These are phyloP conservation scores for Verticillium alfalfae DNA, from an alignment of 2,329 filamentous ascomycete genomes.

Conservation along the genomic window DNA sequence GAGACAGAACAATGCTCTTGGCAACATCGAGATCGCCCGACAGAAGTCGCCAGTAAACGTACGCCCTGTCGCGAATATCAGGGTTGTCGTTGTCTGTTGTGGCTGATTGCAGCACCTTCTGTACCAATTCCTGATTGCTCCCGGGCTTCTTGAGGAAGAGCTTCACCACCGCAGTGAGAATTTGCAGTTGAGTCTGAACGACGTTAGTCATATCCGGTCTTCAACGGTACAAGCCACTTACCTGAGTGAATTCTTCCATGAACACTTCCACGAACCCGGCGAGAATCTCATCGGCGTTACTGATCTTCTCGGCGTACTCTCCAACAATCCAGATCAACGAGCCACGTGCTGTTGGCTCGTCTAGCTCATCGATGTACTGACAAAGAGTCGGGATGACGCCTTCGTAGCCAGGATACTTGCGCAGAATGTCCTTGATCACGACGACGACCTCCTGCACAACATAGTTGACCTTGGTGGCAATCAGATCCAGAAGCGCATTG, in stretches of 20 bases:
- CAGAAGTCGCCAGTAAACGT: constrained; percentile 95
- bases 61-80: constrained; percentile 92
- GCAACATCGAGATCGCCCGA: constrained; percentile 88
- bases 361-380: constrained; percentile 92
- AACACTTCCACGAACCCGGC: constrained; percentile 89
- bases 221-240: constrained; percentile 29
- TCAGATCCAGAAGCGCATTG: constrained; percentile 85
- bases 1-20: constrained; percentile 84
- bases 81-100: constrained; percentile 96
- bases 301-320: constrained; percentile 99
- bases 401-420: constrained; percentile 96
- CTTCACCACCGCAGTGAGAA: constrained; percentile 94
- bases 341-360: constrained; percentile 86
- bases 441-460: constrained; percentile 97
- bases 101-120: constrained; percentile 88
- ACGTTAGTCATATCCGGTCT: constrained; percentile 7
- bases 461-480: constrained; percentile 97
- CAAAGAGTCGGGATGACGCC: constrained; percentile 96
- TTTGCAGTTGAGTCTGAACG: constrained; percentile 86
- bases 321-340: constrained; percentile 98
- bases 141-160: constrained; percentile 96
- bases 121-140: constrained; percentile 83
- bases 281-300: constrained; percentile 93
- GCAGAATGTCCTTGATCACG: constrained; percentile 98
- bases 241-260: constrained; percentile 93